These are phyloP conservation scores for Trichoderma atroviride DNA, from an alignment of 2,329 filamentous ascomycete species.

Conservation along the genomic window DNA sequence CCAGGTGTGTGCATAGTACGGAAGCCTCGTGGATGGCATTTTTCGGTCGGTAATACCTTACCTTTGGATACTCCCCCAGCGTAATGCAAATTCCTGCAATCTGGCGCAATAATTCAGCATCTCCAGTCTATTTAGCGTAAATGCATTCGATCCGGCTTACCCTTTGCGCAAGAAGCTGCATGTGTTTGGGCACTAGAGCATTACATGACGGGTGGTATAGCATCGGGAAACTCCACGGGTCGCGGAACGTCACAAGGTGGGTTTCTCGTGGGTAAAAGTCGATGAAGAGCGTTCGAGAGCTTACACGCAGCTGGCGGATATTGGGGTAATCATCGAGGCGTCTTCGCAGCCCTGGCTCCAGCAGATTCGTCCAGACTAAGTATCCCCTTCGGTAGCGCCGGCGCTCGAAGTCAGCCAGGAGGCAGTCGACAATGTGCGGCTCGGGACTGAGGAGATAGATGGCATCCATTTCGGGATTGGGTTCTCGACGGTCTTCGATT, in stretches of 20 bases:
- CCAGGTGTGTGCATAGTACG: slow-evolving; percentile 84
- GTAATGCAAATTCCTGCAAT: slow-evolving; percentile 74
- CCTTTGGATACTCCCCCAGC: slow-evolving; percentile 89
- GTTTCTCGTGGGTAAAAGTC: slow-evolving; percentile 92
- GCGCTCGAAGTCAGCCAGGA: slow-evolving; percentile 89
- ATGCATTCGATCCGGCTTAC: slow-evolving; percentile 47
- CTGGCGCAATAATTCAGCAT: slow-evolving; percentile 30
- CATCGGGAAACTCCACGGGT: slow-evolving; percentile 93
- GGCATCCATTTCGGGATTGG: slow-evolving; percentile 89
- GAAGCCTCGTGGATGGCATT: slow-evolving; percentile 80
- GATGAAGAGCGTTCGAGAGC: slow-evolving; percentile 80
- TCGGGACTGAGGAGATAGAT: slow-evolving; percentile 88
- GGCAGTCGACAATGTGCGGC: slow-evolving; percentile 86
- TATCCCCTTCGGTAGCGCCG: slow-evolving; percentile 77
- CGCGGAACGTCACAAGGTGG: slow-evolving; percentile 85
- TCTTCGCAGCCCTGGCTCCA: slow-evolving; percentile 70
- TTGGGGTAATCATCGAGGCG: slow-evolving; percentile 72
- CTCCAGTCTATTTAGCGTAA: slow-evolving; percentile 9
- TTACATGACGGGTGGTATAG: slow-evolving; percentile 92
- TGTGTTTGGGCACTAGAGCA: slow-evolving; percentile 76
- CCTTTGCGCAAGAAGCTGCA: slow-evolving; percentile 86
- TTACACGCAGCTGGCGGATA: slow-evolving; percentile 73
- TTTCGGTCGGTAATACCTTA: slow-evolving; percentile 83
- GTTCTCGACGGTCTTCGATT: slow-evolving; percentile 82
- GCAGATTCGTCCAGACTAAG: slow-evolving; percentile 81